Evolutionary conservation across 1,284 basidiomycete species (phyloP).

Genomic region (Austroboletus niveus): DNA sequence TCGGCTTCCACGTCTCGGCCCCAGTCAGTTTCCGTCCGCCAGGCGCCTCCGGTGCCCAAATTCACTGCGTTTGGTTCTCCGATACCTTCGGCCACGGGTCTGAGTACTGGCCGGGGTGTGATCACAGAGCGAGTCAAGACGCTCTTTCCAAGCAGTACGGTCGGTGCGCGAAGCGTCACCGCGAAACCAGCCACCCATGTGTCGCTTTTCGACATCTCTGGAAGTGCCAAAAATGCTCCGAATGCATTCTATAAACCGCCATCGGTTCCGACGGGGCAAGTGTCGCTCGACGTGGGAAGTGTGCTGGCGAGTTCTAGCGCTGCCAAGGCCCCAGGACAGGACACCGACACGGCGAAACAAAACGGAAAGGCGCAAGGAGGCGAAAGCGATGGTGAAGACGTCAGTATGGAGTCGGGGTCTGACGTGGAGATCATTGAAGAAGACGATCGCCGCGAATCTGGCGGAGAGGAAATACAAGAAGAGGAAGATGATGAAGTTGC

Average conservation of each 20-base stretch:
- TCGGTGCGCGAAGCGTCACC: constrained; percentile 15
- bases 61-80: constrained; percentile 27
- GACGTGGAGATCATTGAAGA: constrained; percentile 20
- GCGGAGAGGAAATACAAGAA: neutral
- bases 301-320: neutral
- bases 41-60: constrained; percentile 14
- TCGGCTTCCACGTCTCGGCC: constrained; percentile 18
- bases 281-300: constrained; percentile 3
- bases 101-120: constrained; percentile 1
- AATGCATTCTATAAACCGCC: constrained; percentile 66
- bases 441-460: neutral
- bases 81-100: constrained; percentile 7
- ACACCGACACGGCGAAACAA: neutral
- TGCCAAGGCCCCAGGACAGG: neutral
- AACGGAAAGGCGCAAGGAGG: constrained; percentile 7
- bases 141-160: constrained; percentile 7
- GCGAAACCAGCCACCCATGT: constrained; percentile 15
- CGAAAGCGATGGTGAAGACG: constrained; percentile 17
- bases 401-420: constrained; percentile 25
- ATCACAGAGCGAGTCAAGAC: constrained; percentile 18
- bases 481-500: neutral
- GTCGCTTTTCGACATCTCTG: constrained; percentile 46
- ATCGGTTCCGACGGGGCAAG: neutral
- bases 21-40: constrained; percentile 1
- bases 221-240: constrained; percentile 46